Conservation (phyloP, 2,329 filamentous ascomycete species). For the Xylaria sp. region DNA sequence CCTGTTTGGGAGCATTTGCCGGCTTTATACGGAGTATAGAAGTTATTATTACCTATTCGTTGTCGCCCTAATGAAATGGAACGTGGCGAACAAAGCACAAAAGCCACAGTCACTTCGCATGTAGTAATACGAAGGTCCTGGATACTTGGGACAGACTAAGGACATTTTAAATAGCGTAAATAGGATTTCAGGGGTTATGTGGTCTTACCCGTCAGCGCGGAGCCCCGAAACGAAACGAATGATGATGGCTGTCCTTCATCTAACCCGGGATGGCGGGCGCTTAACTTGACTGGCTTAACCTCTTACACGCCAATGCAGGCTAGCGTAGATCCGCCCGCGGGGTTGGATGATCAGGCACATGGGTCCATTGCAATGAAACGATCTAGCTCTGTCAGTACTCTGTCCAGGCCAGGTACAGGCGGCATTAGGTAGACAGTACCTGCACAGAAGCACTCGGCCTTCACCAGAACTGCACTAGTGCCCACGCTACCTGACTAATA, state of each 20-base stretch:
- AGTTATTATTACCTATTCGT: neutral
- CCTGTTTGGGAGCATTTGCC: neutral
- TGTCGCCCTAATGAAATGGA: neutral
- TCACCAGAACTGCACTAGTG: neutral
- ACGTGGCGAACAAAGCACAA: neutral
- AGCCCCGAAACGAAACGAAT: conserved; percentile 4
- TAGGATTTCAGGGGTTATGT: conserved; percentile 14
- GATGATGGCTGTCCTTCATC: conserved; percentile 24
- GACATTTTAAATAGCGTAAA: conserved; percentile 15
- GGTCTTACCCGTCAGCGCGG: conserved; percentile 21
- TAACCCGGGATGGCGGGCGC: conserved; percentile 28
- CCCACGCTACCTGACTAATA: conserved; percentile 2
- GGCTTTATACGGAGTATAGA: neutral
- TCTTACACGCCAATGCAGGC: conserved; percentile 28
- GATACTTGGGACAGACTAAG: neutral
- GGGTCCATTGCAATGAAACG: conserved; percentile 33
- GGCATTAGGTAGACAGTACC: conserved; percentile 8
- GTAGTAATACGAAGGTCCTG: neutral
- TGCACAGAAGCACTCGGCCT: no score
- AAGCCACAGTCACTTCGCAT: neutral
- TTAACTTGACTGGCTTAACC: conserved; percentile 30
- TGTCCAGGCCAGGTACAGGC: conserved; percentile 8
- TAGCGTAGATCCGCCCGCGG: conserved; percentile 30
- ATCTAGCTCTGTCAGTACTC: no score
- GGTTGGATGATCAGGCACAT: conserved; percentile 28